Percentiles rank a stretch among this genome's conserved stretches.
These are phyloP conservation scores for Alternaria ventricosa DNA, from an alignment of 2,329 filamentous ascomycete genomes.

Conservation along the genomic window DNA sequence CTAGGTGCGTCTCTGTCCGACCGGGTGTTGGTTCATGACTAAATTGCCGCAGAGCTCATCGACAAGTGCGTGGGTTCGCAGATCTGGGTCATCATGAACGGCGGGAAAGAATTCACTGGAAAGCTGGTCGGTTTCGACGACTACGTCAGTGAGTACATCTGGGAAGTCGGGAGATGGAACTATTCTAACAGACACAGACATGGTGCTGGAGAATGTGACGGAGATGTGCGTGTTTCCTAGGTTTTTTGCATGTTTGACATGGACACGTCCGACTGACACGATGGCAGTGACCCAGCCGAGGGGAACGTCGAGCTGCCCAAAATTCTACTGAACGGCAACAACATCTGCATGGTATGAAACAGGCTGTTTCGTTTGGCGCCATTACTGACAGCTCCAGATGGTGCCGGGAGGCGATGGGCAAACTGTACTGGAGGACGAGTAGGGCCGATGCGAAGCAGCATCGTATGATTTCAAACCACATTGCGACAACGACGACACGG, in stretches of 20 bases:
- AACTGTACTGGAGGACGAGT: slow-evolving; percentile 35
- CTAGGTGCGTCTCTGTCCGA: slow-evolving; percentile 28
- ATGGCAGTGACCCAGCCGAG: slow-evolving; percentile 78
- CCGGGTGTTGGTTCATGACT: slow-evolving; percentile 11
- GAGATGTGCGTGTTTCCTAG: slow-evolving; percentile 73
- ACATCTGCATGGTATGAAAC: slow-evolving; percentile 91
- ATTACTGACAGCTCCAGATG: slow-evolving; percentile 33
- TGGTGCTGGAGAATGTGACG: slow-evolving; percentile 96
- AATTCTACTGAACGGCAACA: slow-evolving; percentile 96
- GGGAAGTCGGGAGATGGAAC: not conserved
- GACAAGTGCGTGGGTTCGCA: slow-evolving; percentile 98
- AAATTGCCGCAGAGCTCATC: slow-evolving; percentile 78
- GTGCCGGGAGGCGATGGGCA: slow-evolving; percentile 44
- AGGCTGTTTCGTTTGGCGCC: not conserved
- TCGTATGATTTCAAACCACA: slow-evolving; percentile 1
- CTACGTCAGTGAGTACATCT: slow-evolving; percentile 88
- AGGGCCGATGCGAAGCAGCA: not conserved
- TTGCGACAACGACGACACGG: not conserved
- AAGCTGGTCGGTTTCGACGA: slow-evolving; percentile 96
- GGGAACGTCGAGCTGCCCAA: slow-evolving; percentile 88
- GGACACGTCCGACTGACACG: slow-evolving; percentile 10
- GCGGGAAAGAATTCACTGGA: slow-evolving; percentile 97
- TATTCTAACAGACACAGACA: slow-evolving; percentile 67
- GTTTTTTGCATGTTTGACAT: not conserved
- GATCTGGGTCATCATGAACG: slow-evolving; percentile 99